A percentile compares a stretch with the other conserved stretches of the same genome.
phyloP scores from a whole-genome alignment of 2,329 filamentous ascomycete genomes.

The Phoma sp. region DNA sequence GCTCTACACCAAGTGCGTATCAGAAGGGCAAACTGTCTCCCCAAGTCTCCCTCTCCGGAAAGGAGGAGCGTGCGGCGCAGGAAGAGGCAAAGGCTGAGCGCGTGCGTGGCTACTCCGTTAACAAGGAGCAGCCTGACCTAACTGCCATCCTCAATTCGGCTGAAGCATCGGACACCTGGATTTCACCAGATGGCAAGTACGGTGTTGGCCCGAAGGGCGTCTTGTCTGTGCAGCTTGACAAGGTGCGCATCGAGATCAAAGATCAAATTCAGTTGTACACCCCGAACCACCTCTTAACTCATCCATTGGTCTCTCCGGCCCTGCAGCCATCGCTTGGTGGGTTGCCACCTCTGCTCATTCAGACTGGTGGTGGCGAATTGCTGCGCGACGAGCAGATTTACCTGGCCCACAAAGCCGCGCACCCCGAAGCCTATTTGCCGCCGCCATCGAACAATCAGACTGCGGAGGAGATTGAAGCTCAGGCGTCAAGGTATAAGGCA shows the following conservation, averaged over 20 bases:
- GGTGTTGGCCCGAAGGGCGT: slow-evolving; percentile 43
- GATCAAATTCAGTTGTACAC: slow-evolving; percentile 93
- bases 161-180: slow-evolving; percentile 25
- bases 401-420: slow-evolving; percentile 90
- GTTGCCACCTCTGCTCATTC: slow-evolving; percentile 83
- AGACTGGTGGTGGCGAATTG: slow-evolving; percentile 87
- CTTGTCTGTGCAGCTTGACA: slow-evolving; percentile 71
- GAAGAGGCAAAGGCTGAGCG: slow-evolving; percentile 43
- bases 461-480: slow-evolving; percentile 67
- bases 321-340: slow-evolving; percentile 90
- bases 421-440: slow-evolving; percentile 79
- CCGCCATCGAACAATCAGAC: slow-evolving; percentile 47
- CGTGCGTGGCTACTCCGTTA: slow-evolving; percentile 46
- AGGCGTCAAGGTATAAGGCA: slow-evolving; percentile 74
- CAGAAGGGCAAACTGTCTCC: slow-evolving; percentile 19
- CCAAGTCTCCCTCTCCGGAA: slow-evolving; percentile 13
- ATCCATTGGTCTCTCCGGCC: slow-evolving; percentile 89
- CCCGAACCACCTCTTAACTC: slow-evolving; percentile 82
- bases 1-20: slow-evolving; percentile 5
- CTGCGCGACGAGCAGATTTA: slow-evolving; percentile 95
- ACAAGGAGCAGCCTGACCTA: slow-evolving; percentile 28
- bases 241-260: slow-evolving; percentile 71
- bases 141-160: slow-evolving; percentile 10
- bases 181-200: slow-evolving; percentile 47
- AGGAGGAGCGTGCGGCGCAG: slow-evolving; percentile 43